These are phyloP conservation scores for Cymbopogon flexuosus DNA, from an alignment of 202 grass and related monocot genomes.

Conservation along the genomic window DNA sequence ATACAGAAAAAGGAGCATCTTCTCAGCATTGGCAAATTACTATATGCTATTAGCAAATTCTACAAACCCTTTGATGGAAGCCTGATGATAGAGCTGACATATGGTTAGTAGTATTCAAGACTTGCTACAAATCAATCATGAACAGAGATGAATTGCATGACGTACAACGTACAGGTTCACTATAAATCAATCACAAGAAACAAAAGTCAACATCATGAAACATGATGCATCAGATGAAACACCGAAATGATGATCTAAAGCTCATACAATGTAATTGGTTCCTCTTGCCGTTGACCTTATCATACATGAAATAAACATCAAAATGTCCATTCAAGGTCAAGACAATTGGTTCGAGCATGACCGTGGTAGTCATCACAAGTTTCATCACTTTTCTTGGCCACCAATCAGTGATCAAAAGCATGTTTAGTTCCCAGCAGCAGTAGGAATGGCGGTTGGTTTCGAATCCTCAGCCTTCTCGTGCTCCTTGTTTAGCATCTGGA, in stretches of 20 bases:
- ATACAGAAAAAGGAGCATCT: too few species aligned
- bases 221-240: conserved; percentile 21
- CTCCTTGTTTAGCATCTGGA: conserved; percentile 91
- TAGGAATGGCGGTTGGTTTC: conserved; percentile 40
- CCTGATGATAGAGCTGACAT: too few species aligned
- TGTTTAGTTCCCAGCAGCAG: conserved; percentile 49
- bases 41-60: too few species aligned
- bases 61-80: too few species aligned
- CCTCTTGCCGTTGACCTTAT: conserved; percentile 34
- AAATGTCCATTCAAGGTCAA: conserved; percentile 36
- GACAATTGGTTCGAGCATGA: conserved; percentile 26
- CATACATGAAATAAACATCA: conserved; percentile 35
- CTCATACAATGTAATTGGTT: conserved; percentile 29
- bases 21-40: too few species aligned
- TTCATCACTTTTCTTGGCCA: not conserved
- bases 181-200: conserved; percentile 13
- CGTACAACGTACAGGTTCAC: not conserved
- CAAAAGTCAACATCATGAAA: conserved; percentile 15
- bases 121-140: not conserved
- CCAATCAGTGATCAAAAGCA: not conserved
- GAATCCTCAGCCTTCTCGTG: conserved; percentile 86
- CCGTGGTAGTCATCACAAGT: conserved; percentile 26
- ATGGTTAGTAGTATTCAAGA: not conserved
- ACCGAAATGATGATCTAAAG: conserved; percentile 25
- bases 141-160: not conserved